Evolutionary conservation across 257 asterid genomes (phyloP).

Genomic region (Nicotiana tabacum): DNA sequence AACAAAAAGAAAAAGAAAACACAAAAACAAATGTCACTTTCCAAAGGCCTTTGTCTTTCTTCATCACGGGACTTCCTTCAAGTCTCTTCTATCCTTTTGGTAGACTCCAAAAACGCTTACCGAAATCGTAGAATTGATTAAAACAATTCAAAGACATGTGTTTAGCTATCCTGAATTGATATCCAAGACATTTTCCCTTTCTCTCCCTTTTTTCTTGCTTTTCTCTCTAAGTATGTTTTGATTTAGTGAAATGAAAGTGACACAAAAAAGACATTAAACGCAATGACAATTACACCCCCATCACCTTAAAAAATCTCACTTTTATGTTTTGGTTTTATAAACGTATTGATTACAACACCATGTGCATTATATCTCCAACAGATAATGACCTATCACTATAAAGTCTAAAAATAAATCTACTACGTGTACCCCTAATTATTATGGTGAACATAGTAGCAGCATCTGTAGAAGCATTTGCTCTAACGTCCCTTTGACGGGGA

Average conservation of each 20-base stretch:
- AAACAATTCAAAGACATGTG: slow-evolving; percentile 6
- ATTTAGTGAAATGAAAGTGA: not conserved
- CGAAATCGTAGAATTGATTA: not conserved
- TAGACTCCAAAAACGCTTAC: slow-evolving; percentile 4
- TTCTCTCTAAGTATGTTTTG: not conserved
- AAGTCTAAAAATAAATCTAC: slow-evolving; percentile 11
- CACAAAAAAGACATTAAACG: not conserved
- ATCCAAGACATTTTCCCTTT: slow-evolving; percentile 6
- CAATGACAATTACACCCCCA: not conserved
- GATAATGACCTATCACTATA: slow-evolving; percentile 40
- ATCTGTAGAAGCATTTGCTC: not conserved
- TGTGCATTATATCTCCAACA: slow-evolving; percentile 36
- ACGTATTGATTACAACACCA: slow-evolving; percentile 32
- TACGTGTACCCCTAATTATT: slow-evolving; percentile 13
- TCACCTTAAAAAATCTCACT: slow-evolving; percentile 10
- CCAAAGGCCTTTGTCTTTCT: not conserved
- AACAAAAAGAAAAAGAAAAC: not conserved
- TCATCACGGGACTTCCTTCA: slow-evolving; percentile 9
- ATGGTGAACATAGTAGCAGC: not conserved
- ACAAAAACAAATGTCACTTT: not conserved
- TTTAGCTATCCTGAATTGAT: not conserved
- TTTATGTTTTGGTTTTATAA: slow-evolving; percentile 9
- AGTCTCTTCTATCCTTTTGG: slow-evolving; percentile 5
- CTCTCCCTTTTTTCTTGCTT: not conserved
- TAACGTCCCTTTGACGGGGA: not conserved